phyloP scores from a whole-genome alignment of 371 early-diverging fungal genomes.

The Lichtheimia corymbifera region DNA sequence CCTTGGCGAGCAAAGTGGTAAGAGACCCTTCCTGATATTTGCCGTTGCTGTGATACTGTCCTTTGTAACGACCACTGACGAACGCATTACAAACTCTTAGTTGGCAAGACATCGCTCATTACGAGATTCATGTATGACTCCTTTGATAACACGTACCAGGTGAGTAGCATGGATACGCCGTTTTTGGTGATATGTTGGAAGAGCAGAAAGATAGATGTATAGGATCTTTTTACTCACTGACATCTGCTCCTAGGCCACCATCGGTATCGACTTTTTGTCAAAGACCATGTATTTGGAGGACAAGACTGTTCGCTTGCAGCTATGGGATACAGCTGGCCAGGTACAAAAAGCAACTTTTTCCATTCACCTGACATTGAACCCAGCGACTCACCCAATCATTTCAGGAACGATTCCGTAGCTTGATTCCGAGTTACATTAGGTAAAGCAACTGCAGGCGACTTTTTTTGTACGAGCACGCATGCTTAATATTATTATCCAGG shows the following conservation, averaged over 20 bases:
- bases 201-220: background rate
- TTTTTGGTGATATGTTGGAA: background rate
- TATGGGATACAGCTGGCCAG: conserved; percentile 99
- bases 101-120: conserved; percentile 98
- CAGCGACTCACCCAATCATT: conserved; percentile 44
- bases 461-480: too few relatives aligned
- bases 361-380: conserved; percentile 6
- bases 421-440: conserved; percentile 91
- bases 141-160: conserved; percentile 92
- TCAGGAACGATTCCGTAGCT: conserved; percentile 92
- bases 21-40: conserved; percentile 7
- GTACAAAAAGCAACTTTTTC: conserved; percentile 44
- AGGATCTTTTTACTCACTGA: background rate
- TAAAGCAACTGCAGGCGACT: too few relatives aligned
- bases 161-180: background rate
- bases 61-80: too few relatives aligned
- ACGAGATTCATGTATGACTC: conserved; percentile 98
- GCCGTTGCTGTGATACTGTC: too few relatives aligned
- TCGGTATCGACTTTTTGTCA: conserved; percentile 99
- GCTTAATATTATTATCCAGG: conserved; percentile 61
- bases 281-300: conserved; percentile 99
- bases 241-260: conserved; percentile 82
- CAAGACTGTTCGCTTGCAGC: conserved; percentile 95
- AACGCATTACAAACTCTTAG: conserved; percentile 37
- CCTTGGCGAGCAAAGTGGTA: conserved; percentile 96